These are phyloP conservation scores for Escovopsis weberi DNA, from an alignment of 2,329 filamentous ascomycete genomes.

Conservation along the genomic window DNA sequence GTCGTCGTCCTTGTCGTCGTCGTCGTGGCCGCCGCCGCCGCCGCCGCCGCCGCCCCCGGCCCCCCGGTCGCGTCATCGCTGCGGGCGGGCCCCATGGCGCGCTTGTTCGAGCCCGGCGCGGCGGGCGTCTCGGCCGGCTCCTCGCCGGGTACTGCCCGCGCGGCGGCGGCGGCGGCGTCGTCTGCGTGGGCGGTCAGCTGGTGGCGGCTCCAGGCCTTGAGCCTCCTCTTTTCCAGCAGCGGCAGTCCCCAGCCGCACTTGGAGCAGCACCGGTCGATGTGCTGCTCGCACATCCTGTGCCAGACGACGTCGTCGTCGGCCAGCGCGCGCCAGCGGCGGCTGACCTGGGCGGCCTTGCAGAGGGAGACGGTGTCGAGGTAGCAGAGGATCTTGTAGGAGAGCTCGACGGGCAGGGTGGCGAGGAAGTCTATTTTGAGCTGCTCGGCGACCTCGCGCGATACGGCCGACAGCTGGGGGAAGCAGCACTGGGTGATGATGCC, in stretches of 20 bases:
- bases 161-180: background rate
- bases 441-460: constrained; percentile 81
- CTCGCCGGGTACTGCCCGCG: background rate
- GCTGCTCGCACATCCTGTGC: constrained; percentile 95
- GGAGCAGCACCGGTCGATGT: constrained; percentile 84
- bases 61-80: constrained; percentile 9
- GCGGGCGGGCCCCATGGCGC: constrained; percentile 10
- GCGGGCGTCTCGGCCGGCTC: constrained; percentile 7
- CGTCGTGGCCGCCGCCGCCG: no score
- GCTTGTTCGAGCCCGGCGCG: constrained; percentile 18
- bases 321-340: constrained; percentile 68
- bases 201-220: constrained; percentile 76
- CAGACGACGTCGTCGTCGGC: constrained; percentile 98
- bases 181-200: constrained; percentile 46
- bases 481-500: constrained; percentile 94
- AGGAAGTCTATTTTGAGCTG: constrained; percentile 97
- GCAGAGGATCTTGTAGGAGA: constrained; percentile 85
- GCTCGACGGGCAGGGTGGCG: constrained; percentile 71
- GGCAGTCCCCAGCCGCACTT: constrained; percentile 95
- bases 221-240: constrained; percentile 70
- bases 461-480: constrained; percentile 88
- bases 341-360: constrained; percentile 92
- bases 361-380: constrained; percentile 88
- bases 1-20: no score
- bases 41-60: constrained; percentile 5